Base-by-base conservation (phyloP, 768 basidiomycete species). In the Suillus cothurnatus region DNA sequence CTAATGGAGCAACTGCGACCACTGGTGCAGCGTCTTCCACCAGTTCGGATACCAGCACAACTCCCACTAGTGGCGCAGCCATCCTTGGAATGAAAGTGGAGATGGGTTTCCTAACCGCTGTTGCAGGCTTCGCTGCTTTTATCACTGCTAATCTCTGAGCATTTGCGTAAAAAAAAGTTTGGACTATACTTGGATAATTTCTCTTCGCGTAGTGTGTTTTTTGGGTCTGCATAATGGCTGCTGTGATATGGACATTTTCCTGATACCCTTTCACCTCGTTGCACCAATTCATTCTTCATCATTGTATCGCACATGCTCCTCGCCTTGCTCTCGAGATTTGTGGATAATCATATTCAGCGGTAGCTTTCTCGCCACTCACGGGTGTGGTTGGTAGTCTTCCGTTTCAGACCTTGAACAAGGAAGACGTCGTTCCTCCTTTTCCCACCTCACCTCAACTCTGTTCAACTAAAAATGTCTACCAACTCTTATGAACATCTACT, bases 401-500 rank as follows among this genome's bases (percentile, higher is more conserved):
- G 4, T 52, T 28, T 52, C 50, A 52, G 8, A 52, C 50, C 15
- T 23, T 14, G 23, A 26, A 50, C 3, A 50, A 28, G 26, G 50
- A 28, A 52, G 50, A 28, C 50, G 14, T 15, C 14, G 17, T 19
- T 28, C 17, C 50, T 19, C 0, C 0, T 32, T 53, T 45, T 53
- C 52, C 31, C 52, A 53, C 31, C 11, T 53, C 17, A 6, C 52
- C 52, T 53, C 4, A 52, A 28, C 7, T 55, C 19, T 9, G 19
- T 11, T 53, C 17, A 31, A 11, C 8, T 12, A 11, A 21, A 17
- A 15, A 77, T 77, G 74, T 45, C 43, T 65, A 47, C 52, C 19
- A 64, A 65, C 28, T 66, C 64, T 45, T 81, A 74, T 66, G 85
- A 85, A 62, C 84, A 98, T 73, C 82, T 98, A n/a, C 84, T 99